Evolutionary conservation across 2,329 filamentous ascomycete genomes (phyloP).

Genomic region (Chrysosporium keratinophilum): DNA sequence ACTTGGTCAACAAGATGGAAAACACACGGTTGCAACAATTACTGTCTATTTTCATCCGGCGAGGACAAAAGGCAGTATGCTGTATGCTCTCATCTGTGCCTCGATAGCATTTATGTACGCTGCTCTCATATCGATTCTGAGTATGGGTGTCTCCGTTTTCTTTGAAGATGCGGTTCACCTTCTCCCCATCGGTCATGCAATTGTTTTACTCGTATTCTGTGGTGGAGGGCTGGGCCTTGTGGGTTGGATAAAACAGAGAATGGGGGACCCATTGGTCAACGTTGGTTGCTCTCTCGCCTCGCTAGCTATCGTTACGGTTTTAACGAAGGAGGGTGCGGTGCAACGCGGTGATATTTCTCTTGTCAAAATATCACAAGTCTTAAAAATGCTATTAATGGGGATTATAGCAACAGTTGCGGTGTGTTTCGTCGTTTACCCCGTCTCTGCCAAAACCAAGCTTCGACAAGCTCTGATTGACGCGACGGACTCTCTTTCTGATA

Average conservation of each 20-base stretch:
- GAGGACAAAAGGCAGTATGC: constrained; percentile 76
- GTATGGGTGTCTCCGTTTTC: constrained; percentile 78
- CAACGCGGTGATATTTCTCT: constrained; percentile 72
- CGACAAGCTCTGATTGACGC: constrained; percentile 62
- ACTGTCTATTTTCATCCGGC: constrained; percentile 94
- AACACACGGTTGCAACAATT: constrained; percentile 86
- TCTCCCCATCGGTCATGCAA: constrained; percentile 60
- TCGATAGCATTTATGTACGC: constrained; percentile 70
- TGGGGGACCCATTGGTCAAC: constrained; percentile 70
- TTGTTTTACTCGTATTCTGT: constrained; percentile 74
- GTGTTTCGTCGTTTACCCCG: constrained; percentile 67
- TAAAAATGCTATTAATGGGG: constrained; percentile 76
- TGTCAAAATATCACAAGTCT: constrained; percentile 67
- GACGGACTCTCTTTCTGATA: constrained; percentile 66
- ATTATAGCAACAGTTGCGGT: constrained; percentile 60
- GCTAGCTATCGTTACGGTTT: constrained; percentile 75
- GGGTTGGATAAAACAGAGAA: constrained; percentile 73
- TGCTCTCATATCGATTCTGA: constrained; percentile 62
- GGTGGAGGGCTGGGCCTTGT: constrained; percentile 79
- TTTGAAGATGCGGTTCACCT: constrained; percentile 59
- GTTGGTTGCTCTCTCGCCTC: constrained; percentile 77
- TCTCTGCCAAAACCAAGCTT: constrained; percentile 63
- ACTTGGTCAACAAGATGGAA: constrained; percentile 75
- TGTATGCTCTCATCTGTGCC: constrained; percentile 69
- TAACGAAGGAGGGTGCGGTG: constrained; percentile 85